A percentile compares a stretch with the other conserved stretches of the same genome.
These are phyloP conservation scores for Starmerella bombi DNA, from an alignment of 805 yeast genomes.

Conservation along the genomic window DNA sequence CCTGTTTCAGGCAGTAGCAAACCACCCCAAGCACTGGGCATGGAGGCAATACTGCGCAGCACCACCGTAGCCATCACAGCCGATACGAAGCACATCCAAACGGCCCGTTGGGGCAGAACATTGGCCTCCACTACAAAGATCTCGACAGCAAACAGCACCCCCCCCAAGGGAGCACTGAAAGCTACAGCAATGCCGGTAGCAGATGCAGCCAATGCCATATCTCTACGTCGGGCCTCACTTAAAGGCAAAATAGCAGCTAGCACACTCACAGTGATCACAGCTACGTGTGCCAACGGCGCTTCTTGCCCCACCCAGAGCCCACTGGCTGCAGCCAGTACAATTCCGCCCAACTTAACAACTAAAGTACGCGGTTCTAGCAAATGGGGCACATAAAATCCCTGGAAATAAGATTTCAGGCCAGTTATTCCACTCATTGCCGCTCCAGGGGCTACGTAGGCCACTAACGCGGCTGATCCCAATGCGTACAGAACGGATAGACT, in stretches of 20 bases:
- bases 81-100: constrained; percentile 77
- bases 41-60: constrained; percentile 36
- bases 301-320: constrained; percentile 79
- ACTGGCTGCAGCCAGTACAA: constrained; percentile 53
- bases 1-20: constrained; percentile 36
- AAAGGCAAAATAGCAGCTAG: constrained; percentile 33
- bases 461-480: constrained; percentile 29
- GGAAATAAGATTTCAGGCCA: constrained; percentile 53
- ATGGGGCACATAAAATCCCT: constrained; percentile 45
- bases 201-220: constrained; percentile 56
- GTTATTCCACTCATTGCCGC: constrained; percentile 54
- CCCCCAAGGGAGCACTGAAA: constrained; percentile 78
- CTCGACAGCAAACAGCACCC: constrained; percentile 66
- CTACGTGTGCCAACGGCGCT: constrained; percentile 73
- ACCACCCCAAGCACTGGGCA: constrained; percentile 27
- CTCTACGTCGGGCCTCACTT: constrained; percentile 35
- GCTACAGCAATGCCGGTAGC: constrained; percentile 81
- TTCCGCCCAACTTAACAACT: constrained; percentile 42
- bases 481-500: constrained; percentile 32
- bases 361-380: constrained; percentile 43
- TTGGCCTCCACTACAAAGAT: constrained; percentile 30
- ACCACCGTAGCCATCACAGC: constrained; percentile 61
- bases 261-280: constrained; percentile 24
- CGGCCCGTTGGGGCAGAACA: constrained; percentile 27
- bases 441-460: constrained; percentile 27